These are phyloP conservation scores for Aegilops speltoides DNA, from an alignment of 176 grass and related monocot species.

Conservation along the genomic window DNA sequence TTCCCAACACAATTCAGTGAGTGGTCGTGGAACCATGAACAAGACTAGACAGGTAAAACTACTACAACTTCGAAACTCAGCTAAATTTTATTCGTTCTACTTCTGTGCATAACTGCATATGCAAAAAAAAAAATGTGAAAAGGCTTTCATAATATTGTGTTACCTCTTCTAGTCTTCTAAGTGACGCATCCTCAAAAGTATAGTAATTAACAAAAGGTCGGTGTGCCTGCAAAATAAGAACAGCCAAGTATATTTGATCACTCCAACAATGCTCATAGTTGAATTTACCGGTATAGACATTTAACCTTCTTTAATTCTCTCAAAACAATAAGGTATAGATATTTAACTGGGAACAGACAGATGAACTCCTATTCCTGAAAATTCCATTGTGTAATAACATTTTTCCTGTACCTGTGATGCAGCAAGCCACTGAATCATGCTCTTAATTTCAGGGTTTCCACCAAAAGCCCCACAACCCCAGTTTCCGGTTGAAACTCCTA, in stretches of 20 bases:
- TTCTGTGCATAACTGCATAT: neutral
- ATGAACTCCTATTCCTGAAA: neutral
- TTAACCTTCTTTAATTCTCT: no score
- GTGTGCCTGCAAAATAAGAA: constrained; percentile 52
- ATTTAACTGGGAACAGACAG: neutral
- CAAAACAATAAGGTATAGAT: no score
- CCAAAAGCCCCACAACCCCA: constrained; percentile 97
- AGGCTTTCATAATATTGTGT: neutral
- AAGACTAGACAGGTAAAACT: neutral
- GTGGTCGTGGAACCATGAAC: neutral
- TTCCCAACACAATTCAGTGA: neutral
- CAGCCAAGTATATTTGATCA: neutral
- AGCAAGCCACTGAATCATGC: constrained; percentile 94
- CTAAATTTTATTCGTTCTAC: neutral
- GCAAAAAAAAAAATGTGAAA: neutral
- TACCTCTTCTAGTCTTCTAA: constrained; percentile 77
- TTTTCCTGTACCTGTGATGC: constrained; percentile 70
- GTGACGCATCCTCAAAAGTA: constrained; percentile 60
- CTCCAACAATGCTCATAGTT: neutral
- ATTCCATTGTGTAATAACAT: neutral
- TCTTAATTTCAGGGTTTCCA: constrained; percentile 89
- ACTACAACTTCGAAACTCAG: neutral
- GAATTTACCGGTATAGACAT: neutral
- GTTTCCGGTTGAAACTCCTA: constrained; percentile 93
- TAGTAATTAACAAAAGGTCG: constrained; percentile 91